A percentile compares a stretch with the other conserved stretches of the same genome.
phyloP scores from a whole-genome alignment of 441 rosid species.

The Adansonia gregorii region DNA sequence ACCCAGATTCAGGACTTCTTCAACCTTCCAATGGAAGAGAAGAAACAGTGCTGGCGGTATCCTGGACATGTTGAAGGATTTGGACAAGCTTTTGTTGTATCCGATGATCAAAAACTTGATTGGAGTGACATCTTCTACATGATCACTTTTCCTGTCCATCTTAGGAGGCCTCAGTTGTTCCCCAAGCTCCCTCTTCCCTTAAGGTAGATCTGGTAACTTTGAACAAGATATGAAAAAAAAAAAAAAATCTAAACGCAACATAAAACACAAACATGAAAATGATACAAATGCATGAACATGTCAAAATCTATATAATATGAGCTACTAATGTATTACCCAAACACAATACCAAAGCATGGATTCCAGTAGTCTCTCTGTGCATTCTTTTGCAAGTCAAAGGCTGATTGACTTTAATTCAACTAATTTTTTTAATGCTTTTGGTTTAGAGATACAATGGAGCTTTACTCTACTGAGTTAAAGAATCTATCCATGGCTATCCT shows the following conservation, averaged over 20 bases:
- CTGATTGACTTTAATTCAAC: no score
- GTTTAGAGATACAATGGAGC: constrained; percentile 7
- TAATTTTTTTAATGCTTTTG: neutral
- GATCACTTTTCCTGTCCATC: neutral
- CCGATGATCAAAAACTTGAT: constrained; percentile 9
- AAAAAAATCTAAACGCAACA: no score
- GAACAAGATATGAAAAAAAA: no score
- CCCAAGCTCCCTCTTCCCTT: neutral
- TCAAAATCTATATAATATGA: no score
- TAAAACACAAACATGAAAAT: no score
- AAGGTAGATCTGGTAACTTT: neutral
- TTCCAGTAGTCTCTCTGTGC: no score
- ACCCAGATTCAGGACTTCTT: neutral
- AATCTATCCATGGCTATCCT: constrained; percentile 4
- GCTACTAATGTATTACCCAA: no score
- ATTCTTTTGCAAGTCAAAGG: no score
- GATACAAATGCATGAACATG: no score
- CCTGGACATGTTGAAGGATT: neutral
- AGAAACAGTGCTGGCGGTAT: neutral
- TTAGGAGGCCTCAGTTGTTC: constrained; percentile 9
- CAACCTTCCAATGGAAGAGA: constrained; percentile 15
- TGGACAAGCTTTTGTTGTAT: neutral
- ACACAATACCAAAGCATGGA: no score
- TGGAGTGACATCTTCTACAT: constrained; percentile 13
- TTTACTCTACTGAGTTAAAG: neutral